Evolutionary conservation across 2,329 filamentous ascomycete species (phyloP), one percentile per base, ranked within the genome.

Genomic region (Aquanectria penicillioides): DNA sequence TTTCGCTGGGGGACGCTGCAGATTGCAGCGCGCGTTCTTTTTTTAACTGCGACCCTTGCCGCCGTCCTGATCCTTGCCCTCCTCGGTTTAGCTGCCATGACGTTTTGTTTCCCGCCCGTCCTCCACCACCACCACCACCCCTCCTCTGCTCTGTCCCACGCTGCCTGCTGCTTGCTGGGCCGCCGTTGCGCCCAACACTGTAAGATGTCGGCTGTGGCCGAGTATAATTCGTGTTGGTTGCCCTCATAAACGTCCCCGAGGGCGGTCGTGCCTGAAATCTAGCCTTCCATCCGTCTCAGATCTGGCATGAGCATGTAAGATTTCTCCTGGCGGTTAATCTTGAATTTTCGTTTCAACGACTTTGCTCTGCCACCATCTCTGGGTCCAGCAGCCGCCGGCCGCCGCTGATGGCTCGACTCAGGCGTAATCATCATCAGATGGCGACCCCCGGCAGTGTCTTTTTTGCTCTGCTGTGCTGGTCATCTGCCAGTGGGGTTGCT

Each of bases 1-100:
- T n/a, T n/a, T n/a, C n/a, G n/a, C n/a, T n/a, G n/a, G n/a, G n/a
- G n/a, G n/a, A n/a, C n/a, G n/a, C n/a, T n/a, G n/a, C 15, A 31
- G 12, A 31, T 31, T 46, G 26, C 41, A 46, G 25, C 37, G n/a
- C n/a, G n/a, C 41, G 31, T 29, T 46, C 41, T 46, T 46, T 46
- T 44, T 46, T 46, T 46, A 31, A 29, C 41, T 28, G n/a, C 41
- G 31, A 11, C 15, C 11, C 40, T 29, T 7, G 23, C 25, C 17
- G 23, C 23, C 40, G 15, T n/a, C n/a, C n/a, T 25, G 38, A 23
- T 22, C 17, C 41, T 46, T 46, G n/a, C 26, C 41, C 26, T 46
- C 26, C 26, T 46, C 17, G 41, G 40, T 5, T 22, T 46, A 46
- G 41, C 41, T 22, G 15, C 12, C 26, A 23, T 41, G 22, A 17